Percentiles rank a stretch among this genome's conserved stretches.
Evolutionary conservation across 768 basidiomycete genomes (phyloP).

Genomic region (Bullera alba): DNA sequence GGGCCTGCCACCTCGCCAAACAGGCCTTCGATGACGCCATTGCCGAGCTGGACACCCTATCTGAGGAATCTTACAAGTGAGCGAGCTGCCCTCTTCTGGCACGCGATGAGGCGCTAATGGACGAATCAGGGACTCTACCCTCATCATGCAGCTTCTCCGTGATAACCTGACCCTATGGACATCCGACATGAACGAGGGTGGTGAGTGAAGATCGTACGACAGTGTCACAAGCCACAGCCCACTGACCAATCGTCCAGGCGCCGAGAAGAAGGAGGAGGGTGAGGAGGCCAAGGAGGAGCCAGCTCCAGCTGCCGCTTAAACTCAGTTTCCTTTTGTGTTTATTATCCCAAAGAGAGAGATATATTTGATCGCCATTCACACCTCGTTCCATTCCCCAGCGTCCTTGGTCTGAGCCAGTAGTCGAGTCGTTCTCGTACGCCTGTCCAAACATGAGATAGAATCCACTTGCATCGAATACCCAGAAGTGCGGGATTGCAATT

Average conservation of each 20-base stretch:
- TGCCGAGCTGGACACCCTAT: conserved; percentile 96
- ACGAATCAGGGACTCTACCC: conserved; percentile 64
- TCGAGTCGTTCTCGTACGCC: no score
- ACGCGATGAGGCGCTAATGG: background rate
- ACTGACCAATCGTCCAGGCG: conserved; percentile 3
- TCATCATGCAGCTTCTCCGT: conserved; percentile 85
- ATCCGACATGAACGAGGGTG: conserved; percentile 92
- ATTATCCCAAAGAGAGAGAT: background rate
- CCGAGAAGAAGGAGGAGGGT: conserved; percentile 18
- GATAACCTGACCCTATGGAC: conserved; percentile 99
- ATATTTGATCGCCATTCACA: conserved; percentile 2
- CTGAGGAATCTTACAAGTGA: conserved; percentile 93
- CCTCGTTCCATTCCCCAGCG: no score
- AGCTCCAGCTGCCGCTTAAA: conserved; percentile 24
- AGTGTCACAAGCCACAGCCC: background rate
- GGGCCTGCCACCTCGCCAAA: conserved; percentile 97
- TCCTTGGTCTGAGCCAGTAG: no score
- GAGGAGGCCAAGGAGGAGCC: conserved; percentile 37
- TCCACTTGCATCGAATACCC: no score
- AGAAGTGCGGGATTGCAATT: no score
- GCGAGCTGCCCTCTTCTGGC: conserved; percentile 5
- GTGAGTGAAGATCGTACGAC: conserved; percentile 5
- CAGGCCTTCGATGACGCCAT: conserved; percentile 99
- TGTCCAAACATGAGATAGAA: no score
- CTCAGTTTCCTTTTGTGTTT: conserved; percentile 6